Base-by-base conservation (phyloP, 495 filamentous ascomycete genomes). In the Daldinia vernicosa region DNA sequence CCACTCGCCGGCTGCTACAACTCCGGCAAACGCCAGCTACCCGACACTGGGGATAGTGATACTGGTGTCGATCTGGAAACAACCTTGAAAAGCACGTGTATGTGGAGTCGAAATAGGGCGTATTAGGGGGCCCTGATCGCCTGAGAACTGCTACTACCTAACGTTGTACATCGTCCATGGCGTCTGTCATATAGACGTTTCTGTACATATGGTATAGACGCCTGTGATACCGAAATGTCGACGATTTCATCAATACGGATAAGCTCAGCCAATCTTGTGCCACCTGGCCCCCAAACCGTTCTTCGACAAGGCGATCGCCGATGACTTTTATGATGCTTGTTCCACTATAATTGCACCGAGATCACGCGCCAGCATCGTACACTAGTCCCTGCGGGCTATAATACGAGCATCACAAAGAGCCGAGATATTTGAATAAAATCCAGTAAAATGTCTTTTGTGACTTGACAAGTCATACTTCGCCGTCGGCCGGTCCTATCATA, bases 341-440 rank as follows among this genome's bases (percentile, higher is more conserved):
- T 54, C 55, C 55, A 64, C 56, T 22, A 54, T 60, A 51, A 63
- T 60, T 45, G 54, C 27, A 47, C 54, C 33, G 45, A 67, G 63
- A 67, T 67, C 69, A 64, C 45, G 69, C 64, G 58, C 59, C 30
- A 59, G 59, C 19, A 71, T 67, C 58, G 56, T 58, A 17, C 55
- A 3, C 8, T 55, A 52, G 40, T 33, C 52, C 22, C 60, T 51
- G 37, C 55, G 24, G 54, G n/a, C 26, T n/a, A 28, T 51, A 12
- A n/a, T 33, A 60, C 17, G 32, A 57, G 39, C 27, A 45, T 64
- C 22, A 40, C 39, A 61, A 58, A 32, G 19, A 40, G 50, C 64
- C 60, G 70, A 68, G 37, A 61, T 57, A 33, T 39, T 60, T 37
- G 51, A 12, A 37, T 19, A 56, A 54, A 14, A 6, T 40, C 5